Conservation (phyloP, 345 rosid genomes). For the Eucalyptus pauciflora region DNA sequence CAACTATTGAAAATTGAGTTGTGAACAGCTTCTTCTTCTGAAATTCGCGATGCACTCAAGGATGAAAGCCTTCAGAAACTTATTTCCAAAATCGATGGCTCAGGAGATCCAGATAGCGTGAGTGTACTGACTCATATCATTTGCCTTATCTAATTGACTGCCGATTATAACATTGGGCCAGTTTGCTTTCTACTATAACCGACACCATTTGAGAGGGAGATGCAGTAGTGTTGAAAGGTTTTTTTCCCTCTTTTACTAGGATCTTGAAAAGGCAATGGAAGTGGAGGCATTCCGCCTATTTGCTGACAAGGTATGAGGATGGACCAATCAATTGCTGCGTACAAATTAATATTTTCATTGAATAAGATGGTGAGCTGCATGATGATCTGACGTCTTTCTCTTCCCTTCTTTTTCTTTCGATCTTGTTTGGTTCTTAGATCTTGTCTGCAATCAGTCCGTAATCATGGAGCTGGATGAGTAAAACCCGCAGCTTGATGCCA, state of each 20-base stretch:
- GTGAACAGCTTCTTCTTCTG: conserved; percentile 36
- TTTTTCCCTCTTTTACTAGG: conserved; percentile 12
- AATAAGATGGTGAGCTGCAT: neutral
- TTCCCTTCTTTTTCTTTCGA: neutral
- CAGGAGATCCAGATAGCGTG: conserved; percentile 32
- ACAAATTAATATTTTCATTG: neutral
- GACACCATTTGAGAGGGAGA: neutral
- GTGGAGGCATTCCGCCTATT: conserved; percentile 28
- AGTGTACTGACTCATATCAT: neutral
- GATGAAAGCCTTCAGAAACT: conserved; percentile 33
- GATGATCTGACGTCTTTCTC: neutral
- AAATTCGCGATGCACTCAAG: conserved; percentile 26
- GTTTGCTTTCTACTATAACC: neutral
- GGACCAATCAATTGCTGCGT: neutral
- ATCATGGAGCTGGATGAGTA: neutral
- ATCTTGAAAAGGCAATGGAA: conserved; percentile 48
- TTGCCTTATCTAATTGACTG: neutral
- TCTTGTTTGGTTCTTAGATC: conserved; percentile 1
- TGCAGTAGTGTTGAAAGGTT: neutral
- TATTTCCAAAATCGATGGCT: conserved; percentile 20
- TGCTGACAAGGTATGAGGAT: conserved; percentile 37
- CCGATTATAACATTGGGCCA: neutral
- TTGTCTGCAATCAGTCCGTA: conserved; percentile 11
- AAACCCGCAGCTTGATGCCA: neutral
- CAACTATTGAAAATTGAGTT: neutral